phyloP scores from a whole-genome alignment of 805 yeast genomes.

The Wickerhamomyces hampshirensis region DNA sequence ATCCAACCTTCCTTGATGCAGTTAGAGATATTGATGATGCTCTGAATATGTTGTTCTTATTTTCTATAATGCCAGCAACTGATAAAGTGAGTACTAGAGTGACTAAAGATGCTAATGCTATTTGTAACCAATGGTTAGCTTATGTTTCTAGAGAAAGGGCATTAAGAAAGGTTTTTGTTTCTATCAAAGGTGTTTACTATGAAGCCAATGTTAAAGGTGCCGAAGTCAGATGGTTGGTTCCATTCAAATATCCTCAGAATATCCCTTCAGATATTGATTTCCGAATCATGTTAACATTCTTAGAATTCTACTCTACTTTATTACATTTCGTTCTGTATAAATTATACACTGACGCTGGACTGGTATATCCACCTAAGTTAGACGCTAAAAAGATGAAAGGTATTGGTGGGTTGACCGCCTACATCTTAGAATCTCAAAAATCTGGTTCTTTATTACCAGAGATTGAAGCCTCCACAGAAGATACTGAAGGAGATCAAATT shows the following conservation, averaged over 20 bases:
- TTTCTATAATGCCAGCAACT: slow-evolving; percentile 93
- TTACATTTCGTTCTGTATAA: slow-evolving; percentile 83
- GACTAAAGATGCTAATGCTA: slow-evolving; percentile 79
- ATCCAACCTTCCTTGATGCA: slow-evolving; percentile 91
- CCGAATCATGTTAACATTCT: slow-evolving; percentile 92
- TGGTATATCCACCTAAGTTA: slow-evolving; percentile 88
- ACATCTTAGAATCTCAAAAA: slow-evolving; percentile 56
- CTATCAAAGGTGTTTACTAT: slow-evolving; percentile 95
- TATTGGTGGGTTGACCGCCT: slow-evolving; percentile 85
- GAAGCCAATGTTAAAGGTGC: slow-evolving; percentile 89
- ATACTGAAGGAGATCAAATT: slow-evolving; percentile 28
- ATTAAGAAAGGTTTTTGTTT: slow-evolving; percentile 85
- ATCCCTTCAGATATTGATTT: slow-evolving; percentile 93
- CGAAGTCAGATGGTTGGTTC: slow-evolving; percentile 93
- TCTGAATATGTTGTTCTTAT: slow-evolving; percentile 87
- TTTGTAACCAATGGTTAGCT: slow-evolving; percentile 95
- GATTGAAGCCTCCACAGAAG: slow-evolving; percentile 27
- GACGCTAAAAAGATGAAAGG: slow-evolving; percentile 66
- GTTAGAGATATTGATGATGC: slow-evolving; percentile 94
- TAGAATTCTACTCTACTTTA: slow-evolving; percentile 92
- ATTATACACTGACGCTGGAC: slow-evolving; percentile 77
- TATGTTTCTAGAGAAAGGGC: slow-evolving; percentile 81
- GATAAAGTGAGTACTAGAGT: slow-evolving; percentile 73
- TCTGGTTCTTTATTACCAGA: slow-evolving; percentile 23
- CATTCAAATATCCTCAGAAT: slow-evolving; percentile 94